phyloP scores from a whole-genome alignment of 2,329 filamentous ascomycete species.

The Neurospora sp. region DNA sequence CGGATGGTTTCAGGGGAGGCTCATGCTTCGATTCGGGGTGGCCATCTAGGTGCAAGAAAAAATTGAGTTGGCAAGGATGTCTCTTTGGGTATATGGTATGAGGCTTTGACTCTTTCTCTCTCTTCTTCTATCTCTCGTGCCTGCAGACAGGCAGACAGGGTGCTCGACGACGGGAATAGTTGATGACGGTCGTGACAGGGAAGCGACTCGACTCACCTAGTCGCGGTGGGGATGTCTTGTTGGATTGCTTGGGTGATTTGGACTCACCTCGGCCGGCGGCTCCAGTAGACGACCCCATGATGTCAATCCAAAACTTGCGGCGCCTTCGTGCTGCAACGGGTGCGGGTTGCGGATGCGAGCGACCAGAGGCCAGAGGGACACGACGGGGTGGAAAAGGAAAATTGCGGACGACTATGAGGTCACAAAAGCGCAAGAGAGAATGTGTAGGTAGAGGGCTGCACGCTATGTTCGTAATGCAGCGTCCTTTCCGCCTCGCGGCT shows the following conservation, averaged over 20 bases:
- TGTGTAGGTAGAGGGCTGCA: slow-evolving; percentile 10
- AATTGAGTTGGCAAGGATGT: slow-evolving; percentile 12
- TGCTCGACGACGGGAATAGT: slow-evolving; percentile 13
- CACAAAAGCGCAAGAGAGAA: slow-evolving; percentile 14
- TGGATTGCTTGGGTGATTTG: slow-evolving; percentile 38
- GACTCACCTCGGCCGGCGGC: slow-evolving; percentile 31
- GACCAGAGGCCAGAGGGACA: slow-evolving; percentile 4
- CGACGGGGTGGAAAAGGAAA: slow-evolving; percentile 1
- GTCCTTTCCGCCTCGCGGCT: slow-evolving; percentile 5
- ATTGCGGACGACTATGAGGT: slow-evolving; percentile 17
- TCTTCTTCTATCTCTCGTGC: background rate
- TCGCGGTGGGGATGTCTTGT: slow-evolving; percentile 29
- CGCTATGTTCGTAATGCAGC: slow-evolving; percentile 13
- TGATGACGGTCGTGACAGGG: slow-evolving; percentile 2
- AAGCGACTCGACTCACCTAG: slow-evolving; percentile 29
- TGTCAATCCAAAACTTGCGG: slow-evolving; percentile 28
- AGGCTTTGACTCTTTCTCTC: background rate
- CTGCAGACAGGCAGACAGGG: slow-evolving; percentile 9
- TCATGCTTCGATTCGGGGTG: slow-evolving; percentile 27
- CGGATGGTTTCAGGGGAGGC: slow-evolving; percentile 31
- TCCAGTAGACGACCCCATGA: slow-evolving; percentile 37
- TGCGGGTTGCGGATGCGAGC: slow-evolving; percentile 9
- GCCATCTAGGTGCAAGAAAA: slow-evolving; percentile 7
- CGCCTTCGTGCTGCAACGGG: slow-evolving; percentile 11
- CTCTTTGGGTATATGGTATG: background rate